A percentile compares a stretch with the other conserved stretches of the same genome.
Conservation (phyloP, 1,284 basidiomycete species). For the Fomitopsis schrenkii region DNA sequence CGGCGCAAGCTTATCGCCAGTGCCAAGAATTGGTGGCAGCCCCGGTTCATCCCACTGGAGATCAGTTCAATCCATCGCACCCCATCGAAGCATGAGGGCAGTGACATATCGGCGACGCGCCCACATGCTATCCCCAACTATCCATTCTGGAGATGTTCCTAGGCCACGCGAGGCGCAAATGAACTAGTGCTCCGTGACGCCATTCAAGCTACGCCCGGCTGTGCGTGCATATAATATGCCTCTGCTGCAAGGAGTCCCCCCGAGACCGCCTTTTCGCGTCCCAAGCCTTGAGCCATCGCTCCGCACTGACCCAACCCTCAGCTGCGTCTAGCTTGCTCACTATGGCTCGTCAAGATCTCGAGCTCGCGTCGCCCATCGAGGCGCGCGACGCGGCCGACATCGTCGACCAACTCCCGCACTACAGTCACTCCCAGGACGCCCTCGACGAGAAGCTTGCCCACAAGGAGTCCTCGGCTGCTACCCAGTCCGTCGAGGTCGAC, state of each 20-base stretch:
- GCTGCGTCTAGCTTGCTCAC: background rate
- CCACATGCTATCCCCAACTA: background rate
- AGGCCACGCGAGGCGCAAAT: background rate
- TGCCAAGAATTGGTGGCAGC: background rate
- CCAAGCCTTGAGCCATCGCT: background rate
- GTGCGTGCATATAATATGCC: background rate
- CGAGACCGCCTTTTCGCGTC: background rate
- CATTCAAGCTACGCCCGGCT: background rate
- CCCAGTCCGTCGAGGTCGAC: slow-evolving; percentile 1
- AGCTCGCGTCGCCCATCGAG: slow-evolving; percentile 2
- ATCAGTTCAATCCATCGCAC: background rate
- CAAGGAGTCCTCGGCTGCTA: background rate
- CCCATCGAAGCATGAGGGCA: background rate
- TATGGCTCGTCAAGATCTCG: slow-evolving; percentile 5
- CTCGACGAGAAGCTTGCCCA: slow-evolving; percentile 5
- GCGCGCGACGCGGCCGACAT: slow-evolving; percentile 3
- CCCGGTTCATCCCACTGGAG: background rate
- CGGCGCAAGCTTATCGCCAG: background rate
- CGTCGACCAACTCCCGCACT: slow-evolving; percentile 4
- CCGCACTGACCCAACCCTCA: background rate
- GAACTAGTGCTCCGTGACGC: background rate
- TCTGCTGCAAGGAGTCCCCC: background rate
- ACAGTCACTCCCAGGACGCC: background rate
- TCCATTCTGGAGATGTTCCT: background rate
- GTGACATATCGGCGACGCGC: background rate